Conservation (phyloP, 169 alveolate genomes). For the Miamiensis avidus region DNA sequence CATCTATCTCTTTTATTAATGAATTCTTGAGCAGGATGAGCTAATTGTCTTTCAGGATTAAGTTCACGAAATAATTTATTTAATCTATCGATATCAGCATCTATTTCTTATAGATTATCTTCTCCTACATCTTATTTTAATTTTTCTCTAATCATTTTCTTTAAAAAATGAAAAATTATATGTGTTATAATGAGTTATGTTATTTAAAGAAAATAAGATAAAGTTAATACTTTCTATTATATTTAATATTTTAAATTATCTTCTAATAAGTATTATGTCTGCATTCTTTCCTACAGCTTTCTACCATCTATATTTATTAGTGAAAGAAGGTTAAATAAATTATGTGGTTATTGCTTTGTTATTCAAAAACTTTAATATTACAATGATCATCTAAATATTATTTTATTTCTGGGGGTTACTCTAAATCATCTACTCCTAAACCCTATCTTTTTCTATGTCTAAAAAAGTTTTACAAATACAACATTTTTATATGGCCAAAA, state of each 20-base stretch:
- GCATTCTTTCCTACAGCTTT: background rate
- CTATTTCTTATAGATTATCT: background rate
- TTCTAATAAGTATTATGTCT: background rate
- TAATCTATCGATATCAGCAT: background rate
- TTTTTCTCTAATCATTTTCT: background rate
- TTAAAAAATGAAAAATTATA: no score
- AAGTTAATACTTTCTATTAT: background rate
- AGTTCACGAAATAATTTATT: no score
- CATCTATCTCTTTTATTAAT: background rate
- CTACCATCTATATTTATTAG: background rate
- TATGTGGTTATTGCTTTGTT: background rate
- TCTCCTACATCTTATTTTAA: background rate
- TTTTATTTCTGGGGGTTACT: background rate
- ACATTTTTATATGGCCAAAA: background rate
- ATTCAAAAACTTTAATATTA: no score
- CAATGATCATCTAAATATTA: background rate
- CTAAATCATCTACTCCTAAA: background rate
- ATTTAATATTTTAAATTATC: background rate
- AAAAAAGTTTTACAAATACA: no score
- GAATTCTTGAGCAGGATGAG: background rate
- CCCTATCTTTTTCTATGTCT: background rate
- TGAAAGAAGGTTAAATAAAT: no score
- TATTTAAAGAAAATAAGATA: no score
- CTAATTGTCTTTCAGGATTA: background rate
- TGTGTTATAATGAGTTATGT: background rate